Evolutionary conservation across 1,284 basidiomycete species (phyloP), one percentile per base, ranked within the genome.

Genomic region (Erythrobasidium hasegawianum): DNA sequence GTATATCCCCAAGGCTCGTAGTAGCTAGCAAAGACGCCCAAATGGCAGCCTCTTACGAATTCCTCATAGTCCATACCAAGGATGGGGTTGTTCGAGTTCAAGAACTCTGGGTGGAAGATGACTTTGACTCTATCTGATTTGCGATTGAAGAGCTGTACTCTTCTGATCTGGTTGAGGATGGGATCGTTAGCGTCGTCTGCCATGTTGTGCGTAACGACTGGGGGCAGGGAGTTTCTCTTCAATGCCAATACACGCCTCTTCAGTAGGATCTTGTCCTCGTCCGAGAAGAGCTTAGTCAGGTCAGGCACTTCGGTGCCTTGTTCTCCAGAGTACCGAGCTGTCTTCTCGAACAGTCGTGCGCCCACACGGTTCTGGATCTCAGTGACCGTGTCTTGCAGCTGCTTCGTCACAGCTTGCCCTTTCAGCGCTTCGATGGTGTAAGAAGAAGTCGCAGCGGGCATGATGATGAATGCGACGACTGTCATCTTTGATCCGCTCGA

Each of bases 381-480:
- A 16, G 86, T 87, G 54, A 97, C 92, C 2, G 93, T 95, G 76
- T 97, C 95, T 61, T 87, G 86, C 10, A 98, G 82, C 79, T 97
- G 94, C 77, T 96, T 95, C 67, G 90, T 97, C 60, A 97, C 95
- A 9, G 95, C 95, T 77, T 97, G 95, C 4, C 95, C 95, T 79
- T 98, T 97, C 74, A 97, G 85, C 5, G 95, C 92, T 76, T 98
- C 95, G 75, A 98, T 86, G 22, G 94, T 97, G 80, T 97, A 98
- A 16, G 91, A 95, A 76, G 95, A 89, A 7, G 92, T 97, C 5
- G 90, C 80, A 2, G 95, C 95, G 26, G 95, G 95, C 90, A 96
- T 95, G 79, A 98, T 97, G 79, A 98, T 92, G 81, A 98, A 98
- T 0, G 95, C 95, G 26, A 98, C 90, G 52, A 97, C 87, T 11